phyloP scores from a whole-genome alignment of 1,284 basidiomycete species.

The Boletus holoroseus region DNA sequence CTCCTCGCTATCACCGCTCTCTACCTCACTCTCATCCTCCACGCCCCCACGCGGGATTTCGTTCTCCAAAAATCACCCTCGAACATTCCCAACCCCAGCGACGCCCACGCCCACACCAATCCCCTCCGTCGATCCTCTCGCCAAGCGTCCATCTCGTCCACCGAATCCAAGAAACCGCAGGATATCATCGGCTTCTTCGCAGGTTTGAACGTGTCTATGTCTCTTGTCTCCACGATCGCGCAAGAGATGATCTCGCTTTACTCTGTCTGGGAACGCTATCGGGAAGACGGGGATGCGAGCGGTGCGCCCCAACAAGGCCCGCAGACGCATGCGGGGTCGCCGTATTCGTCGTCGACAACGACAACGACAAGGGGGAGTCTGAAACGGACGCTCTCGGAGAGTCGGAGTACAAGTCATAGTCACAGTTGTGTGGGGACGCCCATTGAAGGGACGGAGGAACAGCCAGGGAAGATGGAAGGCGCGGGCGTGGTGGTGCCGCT shows the following conservation, averaged over 20 bases:
- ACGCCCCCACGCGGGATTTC: constrained; percentile 48
- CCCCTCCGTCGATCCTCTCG: constrained; percentile 53
- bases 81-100: constrained; percentile 7
- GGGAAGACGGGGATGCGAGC: constrained; percentile 47
- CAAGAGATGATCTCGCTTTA: constrained; percentile 92
- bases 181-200: constrained; percentile 82
- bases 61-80: constrained; percentile 32
- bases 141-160: constrained; percentile 30
- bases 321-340: constrained; percentile 11
- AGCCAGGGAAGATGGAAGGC: constrained; percentile 10
- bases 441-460: constrained; percentile 15
- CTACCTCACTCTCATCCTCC: constrained; percentile 77
- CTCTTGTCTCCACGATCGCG: constrained; percentile 77
- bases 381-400: constrained; percentile 22
- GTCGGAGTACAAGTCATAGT: constrained; percentile 21
- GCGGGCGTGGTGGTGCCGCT: constrained; percentile 44
- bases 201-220: constrained; percentile 78
- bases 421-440: constrained; percentile 25
- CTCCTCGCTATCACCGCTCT: constrained; percentile 88
- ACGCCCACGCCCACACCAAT: constrained; percentile 14
- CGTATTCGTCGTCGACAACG: constrained; percentile 15
- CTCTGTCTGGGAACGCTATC: constrained; percentile 79
- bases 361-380: constrained; percentile 15
- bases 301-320: constrained; percentile 18
- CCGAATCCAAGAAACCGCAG: constrained; percentile 43